Percentiles rank a stretch among this genome's conserved stretches.
Conservation (phyloP, 1,284 basidiomycete genomes). For the Trichosporon faecale region DNA sequence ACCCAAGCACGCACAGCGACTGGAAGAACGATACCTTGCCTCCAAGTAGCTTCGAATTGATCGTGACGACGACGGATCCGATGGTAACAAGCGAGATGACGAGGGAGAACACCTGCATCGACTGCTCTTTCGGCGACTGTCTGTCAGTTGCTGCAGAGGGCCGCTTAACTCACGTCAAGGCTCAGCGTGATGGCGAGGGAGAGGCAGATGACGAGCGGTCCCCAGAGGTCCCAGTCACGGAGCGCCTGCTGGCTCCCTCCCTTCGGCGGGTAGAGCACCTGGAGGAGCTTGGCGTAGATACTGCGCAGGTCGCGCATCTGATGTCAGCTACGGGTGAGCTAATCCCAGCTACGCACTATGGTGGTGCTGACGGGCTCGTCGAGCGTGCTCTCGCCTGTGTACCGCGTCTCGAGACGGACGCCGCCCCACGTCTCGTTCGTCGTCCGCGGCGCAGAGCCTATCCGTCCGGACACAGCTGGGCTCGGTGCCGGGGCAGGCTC, state of each 20-base stretch:
- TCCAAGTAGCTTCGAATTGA: conserved; percentile 93
- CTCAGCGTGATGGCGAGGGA: conserved; percentile 81
- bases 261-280: conserved; percentile 83
- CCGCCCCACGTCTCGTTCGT: conserved; percentile 58
- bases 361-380: conserved; percentile 86
- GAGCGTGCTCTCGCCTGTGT: conserved; percentile 75
- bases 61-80: conserved; percentile 80
- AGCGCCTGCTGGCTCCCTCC: conserved; percentile 71
- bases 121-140: conserved; percentile 77
- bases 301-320: conserved; percentile 81
- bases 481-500: background rate
- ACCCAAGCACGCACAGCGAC: conserved; percentile 82
- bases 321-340: background rate
- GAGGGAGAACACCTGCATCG: conserved; percentile 82
- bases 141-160: background rate
- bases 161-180: conserved; percentile 65
- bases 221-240: conserved; percentile 94
- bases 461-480: conserved; percentile 64
- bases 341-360: conserved; percentile 66
- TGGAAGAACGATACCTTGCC: conserved; percentile 98
- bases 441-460: conserved; percentile 57
- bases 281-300: conserved; percentile 84
- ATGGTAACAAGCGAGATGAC: conserved; percentile 87
- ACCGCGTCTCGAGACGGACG: conserved; percentile 80
- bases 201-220: conserved; percentile 81